Percentiles rank a stretch among this genome's conserved stretches.
Evolutionary conservation across 805 yeast genomes (phyloP).

Genomic region (Candida germanica): DNA sequence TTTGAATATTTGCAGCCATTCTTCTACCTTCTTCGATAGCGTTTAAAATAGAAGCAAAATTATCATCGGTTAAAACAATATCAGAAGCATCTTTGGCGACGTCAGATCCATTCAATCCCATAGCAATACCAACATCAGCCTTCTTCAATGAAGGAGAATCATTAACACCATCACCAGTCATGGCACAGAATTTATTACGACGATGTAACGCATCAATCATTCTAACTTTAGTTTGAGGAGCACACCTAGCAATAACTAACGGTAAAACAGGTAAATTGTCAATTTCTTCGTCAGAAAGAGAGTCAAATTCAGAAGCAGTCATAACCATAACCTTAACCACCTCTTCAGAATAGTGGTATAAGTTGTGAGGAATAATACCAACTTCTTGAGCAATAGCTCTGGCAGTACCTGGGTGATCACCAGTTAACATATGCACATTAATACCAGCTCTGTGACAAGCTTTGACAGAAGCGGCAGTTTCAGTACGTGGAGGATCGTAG

Average conservation of each 20-base stretch:
- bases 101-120: constrained; percentile 77
- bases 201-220: constrained; percentile 42
- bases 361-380: constrained; percentile 61
- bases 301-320: constrained; percentile 38
- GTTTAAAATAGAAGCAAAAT: constrained; percentile 73
- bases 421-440: constrained; percentile 78
- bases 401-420: constrained; percentile 79
- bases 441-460: constrained; percentile 73
- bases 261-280: constrained; percentile 37
- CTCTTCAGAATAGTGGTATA: constrained; percentile 31
- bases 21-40: constrained; percentile 81
- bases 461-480: constrained; percentile 62
- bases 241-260: constrained; percentile 40
- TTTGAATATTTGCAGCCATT: constrained; percentile 75
- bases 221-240: constrained; percentile 41
- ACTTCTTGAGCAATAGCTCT: constrained; percentile 78
- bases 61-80: constrained; percentile 67
- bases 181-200: constrained; percentile 34
- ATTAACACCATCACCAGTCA: constrained; percentile 69
- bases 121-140: constrained; percentile 81
- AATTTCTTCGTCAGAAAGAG: constrained; percentile 28
- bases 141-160: constrained; percentile 75
- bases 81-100: constrained; percentile 85
- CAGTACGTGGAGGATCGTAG: constrained; percentile 76
- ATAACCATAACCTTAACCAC: constrained; percentile 35